These are phyloP conservation scores for Daldinia sp. DNA, from an alignment of 2,329 filamentous ascomycete species.

Conservation along the genomic window DNA sequence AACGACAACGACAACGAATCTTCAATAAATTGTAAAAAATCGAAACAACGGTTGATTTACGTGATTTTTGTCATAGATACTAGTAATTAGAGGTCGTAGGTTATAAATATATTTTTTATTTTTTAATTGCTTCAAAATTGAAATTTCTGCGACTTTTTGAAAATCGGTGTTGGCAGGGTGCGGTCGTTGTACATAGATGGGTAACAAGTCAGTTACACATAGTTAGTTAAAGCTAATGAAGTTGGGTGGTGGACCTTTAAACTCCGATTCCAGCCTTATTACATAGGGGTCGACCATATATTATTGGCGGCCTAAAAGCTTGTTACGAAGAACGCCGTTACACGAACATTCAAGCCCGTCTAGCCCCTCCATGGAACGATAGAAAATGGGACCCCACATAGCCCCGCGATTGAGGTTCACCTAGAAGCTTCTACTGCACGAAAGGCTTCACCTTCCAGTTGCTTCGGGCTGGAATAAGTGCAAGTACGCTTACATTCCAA, in stretches of 20 bases:
- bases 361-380: constrained; percentile 8
- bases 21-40: too few species aligned
- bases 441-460: constrained; percentile 31
- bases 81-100: too few species aligned
- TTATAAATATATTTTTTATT: too few species aligned
- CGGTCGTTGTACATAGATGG: too few species aligned
- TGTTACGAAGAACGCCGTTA: neutral
- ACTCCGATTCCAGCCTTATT: constrained; percentile 5
- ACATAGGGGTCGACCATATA: neutral
- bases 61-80: too few species aligned
- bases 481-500: constrained; percentile 12
- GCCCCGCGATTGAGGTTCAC: constrained; percentile 31
- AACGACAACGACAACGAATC: too few species aligned
- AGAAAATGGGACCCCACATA: constrained; percentile 17
- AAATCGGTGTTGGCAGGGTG: too few species aligned
- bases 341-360: neutral
- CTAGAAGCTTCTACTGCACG: constrained; percentile 35
- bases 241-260: neutral
- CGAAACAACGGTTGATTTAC: too few species aligned
- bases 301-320: constrained; percentile 16
- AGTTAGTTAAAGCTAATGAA: neutral
- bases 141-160: too few species aligned
- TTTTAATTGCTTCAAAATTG: too few species aligned
- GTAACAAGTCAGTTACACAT: neutral
- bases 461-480: constrained; percentile 9